These are phyloP conservation scores for Cyclaneusma minus DNA, from an alignment of 2,329 filamentous ascomycete species.

Conservation along the genomic window DNA sequence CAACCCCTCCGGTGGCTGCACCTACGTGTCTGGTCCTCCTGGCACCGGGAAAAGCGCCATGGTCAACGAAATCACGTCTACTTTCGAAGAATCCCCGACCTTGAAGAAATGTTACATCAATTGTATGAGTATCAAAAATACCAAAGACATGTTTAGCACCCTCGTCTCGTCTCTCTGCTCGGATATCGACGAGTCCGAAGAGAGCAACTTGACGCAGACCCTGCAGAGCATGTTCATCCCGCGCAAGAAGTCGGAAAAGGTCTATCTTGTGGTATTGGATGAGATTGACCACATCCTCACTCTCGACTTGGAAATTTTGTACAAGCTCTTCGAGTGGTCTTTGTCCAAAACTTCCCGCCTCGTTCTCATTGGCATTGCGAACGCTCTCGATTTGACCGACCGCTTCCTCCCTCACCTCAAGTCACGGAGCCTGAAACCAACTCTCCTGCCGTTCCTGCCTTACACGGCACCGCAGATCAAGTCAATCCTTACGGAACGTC, in stretches of 20 bases:
- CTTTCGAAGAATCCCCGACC: conserved; percentile 30
- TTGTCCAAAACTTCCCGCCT: conserved; percentile 66
- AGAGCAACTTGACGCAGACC: conserved; percentile 50
- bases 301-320: conserved; percentile 75
- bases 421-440: conserved; percentile 78
- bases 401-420: conserved; percentile 89
- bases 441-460: conserved; percentile 79
- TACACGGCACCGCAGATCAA: conserved; percentile 83
- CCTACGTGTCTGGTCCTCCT: conserved; percentile 90
- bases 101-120: conserved; percentile 73
- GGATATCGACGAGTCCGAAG: conserved; percentile 39
- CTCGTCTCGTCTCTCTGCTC: conserved; percentile 56
- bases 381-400: conserved; percentile 88
- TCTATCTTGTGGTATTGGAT: conserved; percentile 78
- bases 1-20: conserved; percentile 54
- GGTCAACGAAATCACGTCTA: conserved; percentile 61
- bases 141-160: conserved; percentile 70
- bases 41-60: conserved; percentile 96
- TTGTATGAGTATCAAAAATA: conserved; percentile 90
- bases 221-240: conserved; percentile 59
- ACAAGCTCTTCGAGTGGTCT: conserved; percentile 94
- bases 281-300: conserved; percentile 92
- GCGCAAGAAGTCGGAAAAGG: conserved; percentile 35
- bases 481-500: conserved; percentile 67
- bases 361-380: conserved; percentile 82